Evolutionary conservation across 352 stramenopile species (phyloP), one percentile per base, ranked within the genome.

Genomic region (Lagenidium sp.): DNA sequence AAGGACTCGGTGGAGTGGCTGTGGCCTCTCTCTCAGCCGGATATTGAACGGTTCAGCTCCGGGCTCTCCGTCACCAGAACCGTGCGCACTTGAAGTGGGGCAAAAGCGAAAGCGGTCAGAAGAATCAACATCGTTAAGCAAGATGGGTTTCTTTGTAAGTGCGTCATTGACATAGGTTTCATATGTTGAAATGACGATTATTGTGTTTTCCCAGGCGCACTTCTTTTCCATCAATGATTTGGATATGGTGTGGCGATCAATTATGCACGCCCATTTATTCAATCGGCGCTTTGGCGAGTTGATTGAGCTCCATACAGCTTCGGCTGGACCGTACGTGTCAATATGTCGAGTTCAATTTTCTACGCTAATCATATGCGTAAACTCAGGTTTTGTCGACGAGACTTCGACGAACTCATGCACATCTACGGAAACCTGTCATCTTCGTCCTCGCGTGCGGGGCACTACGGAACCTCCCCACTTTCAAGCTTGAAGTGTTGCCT

Each of bases 331-430:
- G 75, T 85, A 69, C 28, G 74, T 69, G 11, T 32, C 28, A 15
- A 13, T 8, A 32, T 15, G 15, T 32, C 8, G 28, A 32, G 15
- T 8, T 15, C 8, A n/a, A 18, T 39, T 12, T 18, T 42, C 36
- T 29, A 1, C 7, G 11, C 35, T 10, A n/a, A 15, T 26, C 22
- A 34, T 36, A 2, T 40, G 1, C 12, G 11, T 37, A 18, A n/a
- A 28, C 8, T 13, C 45, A 85, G 75, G 6, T 82, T 71, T 44
- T 61, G 64, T 37, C 66, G 59, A 49, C 67, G 59, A 15, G 72
- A 87, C 38, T 90, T 90, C 55, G 77, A 90, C 48, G 77, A 90
- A 38, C 51, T 90, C 32, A 79, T 80, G 57, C 72, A 90, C 41
- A 63, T 83, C n/a, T 65, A 87, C 31, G 72, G 44, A 19, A 82